phyloP scores from a whole-genome alignment of 164 flowering plant genomes.

The Piper longum region DNA sequence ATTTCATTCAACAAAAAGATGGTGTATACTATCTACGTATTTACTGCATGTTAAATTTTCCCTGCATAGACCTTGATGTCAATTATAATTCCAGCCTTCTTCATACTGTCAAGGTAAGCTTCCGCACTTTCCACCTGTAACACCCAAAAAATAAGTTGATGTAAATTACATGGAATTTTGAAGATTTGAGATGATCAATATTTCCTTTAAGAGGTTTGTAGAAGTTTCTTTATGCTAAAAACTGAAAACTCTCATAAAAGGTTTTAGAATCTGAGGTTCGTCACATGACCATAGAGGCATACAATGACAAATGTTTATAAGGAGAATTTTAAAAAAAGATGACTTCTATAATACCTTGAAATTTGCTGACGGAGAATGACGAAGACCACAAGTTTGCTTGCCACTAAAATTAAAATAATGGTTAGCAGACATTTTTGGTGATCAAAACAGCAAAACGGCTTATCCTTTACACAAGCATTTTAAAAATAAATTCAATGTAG shows the following conservation, averaged over 20 bases:
- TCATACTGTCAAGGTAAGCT: conserved; percentile 40
- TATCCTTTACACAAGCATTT: neutral
- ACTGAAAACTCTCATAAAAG: neutral
- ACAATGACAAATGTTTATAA: too few relatives aligned
- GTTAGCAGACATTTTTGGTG: neutral
- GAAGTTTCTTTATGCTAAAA: neutral
- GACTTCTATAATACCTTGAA: conserved; percentile 29
- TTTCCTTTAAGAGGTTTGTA: neutral
- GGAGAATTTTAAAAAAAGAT: neutral
- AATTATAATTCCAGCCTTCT: conserved; percentile 49
- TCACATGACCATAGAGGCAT: neutral
- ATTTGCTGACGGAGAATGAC: conserved; percentile 60
- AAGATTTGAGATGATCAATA: neutral
- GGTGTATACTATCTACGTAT: too few relatives aligned
- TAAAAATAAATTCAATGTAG: too few relatives aligned
- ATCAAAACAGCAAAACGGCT: neutral
- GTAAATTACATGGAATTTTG: neutral
- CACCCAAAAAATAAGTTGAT: neutral
- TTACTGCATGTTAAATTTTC: neutral
- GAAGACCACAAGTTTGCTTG: conserved; percentile 67
- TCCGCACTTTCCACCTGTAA: conserved; percentile 66
- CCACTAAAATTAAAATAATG: conserved; percentile 35
- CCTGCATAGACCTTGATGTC: conserved; percentile 45
- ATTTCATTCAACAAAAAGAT: too few relatives aligned
- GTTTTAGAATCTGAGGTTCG: neutral